Evolutionary conservation across 306 rosid genomes (phyloP), one percentile per base, ranked within the genome.

Genomic region (Pyrus pyrifolia): DNA sequence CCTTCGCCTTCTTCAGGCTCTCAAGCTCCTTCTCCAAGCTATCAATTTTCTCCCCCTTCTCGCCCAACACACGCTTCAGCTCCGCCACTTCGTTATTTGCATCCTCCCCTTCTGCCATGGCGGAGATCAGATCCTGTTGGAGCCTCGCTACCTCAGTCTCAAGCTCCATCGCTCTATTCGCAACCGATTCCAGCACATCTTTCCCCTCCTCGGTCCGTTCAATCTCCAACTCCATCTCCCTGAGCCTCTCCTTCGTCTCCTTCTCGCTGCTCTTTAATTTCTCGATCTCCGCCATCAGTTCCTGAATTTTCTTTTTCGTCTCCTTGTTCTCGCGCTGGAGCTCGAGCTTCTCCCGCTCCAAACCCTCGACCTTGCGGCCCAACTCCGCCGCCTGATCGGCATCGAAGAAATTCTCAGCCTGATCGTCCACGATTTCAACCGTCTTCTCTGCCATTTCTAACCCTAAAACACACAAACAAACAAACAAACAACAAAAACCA

Each of bases 111-210:
- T 84, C 93, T 4, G 57, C 44, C 82, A 78, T 77, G 11, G 96
- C 81, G 25, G 88, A 6, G 13, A 86, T 44, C 71, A 86, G 72
- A 35, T 96, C 97, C 17, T 91, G 91, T 9, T 92, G 98, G 12
- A 96, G 88, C 93, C 97, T 96, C 6, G 87, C 14, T 23, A 91
- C 72, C 75, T 91, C 94, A 1, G 90, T 84, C 88, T 96, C 99
- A 5, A 96, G 90, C 45, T 89, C 93, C 49, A 75, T 81, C 33
- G 98, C 98, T 68, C 97, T 84, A 0, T 83, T 87, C 0, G 91
- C 97, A 53, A 91, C 88, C 3, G 75, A 80, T 68, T 83, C 88
- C 21, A 79, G 15, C 11, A 82, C 89, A 81, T 66, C 87, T 62
- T 6, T 80, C 2, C 84, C 81, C 38, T 87, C 98, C 8, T 70